Evolutionary conservation across 805 yeast species (phyloP), one percentile per base, ranked within the genome.

Genomic region (Metschnikowia dekortorum): DNA sequence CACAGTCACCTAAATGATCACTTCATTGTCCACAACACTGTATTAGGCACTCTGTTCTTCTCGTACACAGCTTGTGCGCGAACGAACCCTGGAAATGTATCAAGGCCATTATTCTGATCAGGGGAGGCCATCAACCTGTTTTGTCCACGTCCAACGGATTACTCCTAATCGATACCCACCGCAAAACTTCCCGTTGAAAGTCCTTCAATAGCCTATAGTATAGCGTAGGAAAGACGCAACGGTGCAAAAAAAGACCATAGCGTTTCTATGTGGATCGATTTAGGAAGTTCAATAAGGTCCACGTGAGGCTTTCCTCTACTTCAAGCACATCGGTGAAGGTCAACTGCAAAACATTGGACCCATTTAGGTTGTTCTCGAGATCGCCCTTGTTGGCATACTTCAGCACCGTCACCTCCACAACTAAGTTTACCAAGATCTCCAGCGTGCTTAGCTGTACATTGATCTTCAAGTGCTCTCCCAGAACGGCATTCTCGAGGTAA

Each of bases 291-390:
- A 65, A 58, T 2, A 81, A 62, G 0, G 81, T 66, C 86, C 86
- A 82, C 42, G 71, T 73, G 40, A 82, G 60, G 56, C 85, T 80
- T 57, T 81, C 83, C 46, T 76, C 80, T 5, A 81, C 65, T 39
- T 79, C 85, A 39, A 70, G 62, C 35, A 78, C 65, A 47, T 81
- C 84, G 49, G 72, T 78, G 55, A 81, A 80, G 13, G 60, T 65
- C 6, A 78, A 71, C 53, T 73, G 76, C 42, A 81, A 61, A 6
- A 81, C 70, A 39, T 68, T 71, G 33, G 61, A 57, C 1, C 73
- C 74, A 14, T 65, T 64, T 44, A 59, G 55, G 53, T 73, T 68
- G 13, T 57, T 50, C 30, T 60, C 50, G 32, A 67, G 55, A 40
- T 70, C 64, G 8, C 59, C 61, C 13, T 45, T 46, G 39, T 51